A percentile compares a stretch with the other conserved stretches of the same genome.
Evolutionary conservation across 768 basidiomycete species (phyloP).

Genomic region (Kwoniella mangroviensis): DNA sequence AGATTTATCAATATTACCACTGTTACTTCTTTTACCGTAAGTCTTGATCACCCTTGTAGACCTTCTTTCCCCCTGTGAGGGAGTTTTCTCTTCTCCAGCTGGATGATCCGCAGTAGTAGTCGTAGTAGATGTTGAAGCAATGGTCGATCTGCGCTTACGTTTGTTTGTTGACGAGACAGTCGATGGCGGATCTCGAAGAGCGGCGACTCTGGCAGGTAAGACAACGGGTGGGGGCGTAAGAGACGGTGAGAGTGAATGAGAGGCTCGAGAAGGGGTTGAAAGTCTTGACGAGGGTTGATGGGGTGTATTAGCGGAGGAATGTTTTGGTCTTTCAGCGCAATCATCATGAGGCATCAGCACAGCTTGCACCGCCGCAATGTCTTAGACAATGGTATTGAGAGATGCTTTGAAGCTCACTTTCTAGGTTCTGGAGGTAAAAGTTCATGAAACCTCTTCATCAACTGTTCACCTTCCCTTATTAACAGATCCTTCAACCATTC

Average conservation of each 20-base stretch:
- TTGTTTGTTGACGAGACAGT: conserved; percentile 7
- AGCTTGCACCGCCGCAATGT: neutral
- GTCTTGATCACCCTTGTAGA: conserved; percentile 11
- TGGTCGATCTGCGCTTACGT: conserved; percentile 12
- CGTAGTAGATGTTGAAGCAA: neutral
- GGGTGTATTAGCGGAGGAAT: neutral
- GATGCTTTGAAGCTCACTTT: conserved; percentile 36
- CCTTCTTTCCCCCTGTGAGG: neutral
- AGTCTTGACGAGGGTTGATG: conserved; percentile 14
- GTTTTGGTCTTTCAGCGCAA: too few relatives aligned
- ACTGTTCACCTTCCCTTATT: conserved; percentile 43
- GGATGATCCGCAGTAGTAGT: neutral
- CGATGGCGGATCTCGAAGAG: conserved; percentile 29
- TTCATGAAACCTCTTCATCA: conserved; percentile 47
- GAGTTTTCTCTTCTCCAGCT: neutral
- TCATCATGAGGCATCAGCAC: too few relatives aligned
- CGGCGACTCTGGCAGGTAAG: conserved; percentile 37
- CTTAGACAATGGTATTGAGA: neutral
- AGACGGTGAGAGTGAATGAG: conserved; percentile 21
- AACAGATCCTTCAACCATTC: conserved; percentile 43
- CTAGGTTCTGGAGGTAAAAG: conserved; percentile 45
- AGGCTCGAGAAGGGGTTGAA: conserved; percentile 29
- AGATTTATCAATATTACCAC: neutral
- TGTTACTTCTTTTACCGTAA: conserved; percentile 11
- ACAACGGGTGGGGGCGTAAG: conserved; percentile 35